These are phyloP conservation scores for Lizonia empirigonia DNA, from an alignment of 2,329 filamentous ascomycete genomes.

Conservation along the genomic window DNA sequence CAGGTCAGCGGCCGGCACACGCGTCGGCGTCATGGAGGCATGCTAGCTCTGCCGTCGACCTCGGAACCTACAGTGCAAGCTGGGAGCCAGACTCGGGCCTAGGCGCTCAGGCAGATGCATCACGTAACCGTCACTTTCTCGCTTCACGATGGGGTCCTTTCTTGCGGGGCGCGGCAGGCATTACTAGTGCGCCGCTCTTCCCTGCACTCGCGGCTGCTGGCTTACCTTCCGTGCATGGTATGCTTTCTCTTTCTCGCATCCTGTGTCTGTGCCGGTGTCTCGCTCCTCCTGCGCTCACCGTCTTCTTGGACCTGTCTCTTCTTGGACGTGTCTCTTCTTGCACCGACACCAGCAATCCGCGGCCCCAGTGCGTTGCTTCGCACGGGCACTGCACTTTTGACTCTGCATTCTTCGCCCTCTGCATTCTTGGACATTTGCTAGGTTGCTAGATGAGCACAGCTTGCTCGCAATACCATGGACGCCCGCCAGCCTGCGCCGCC, in stretches of 20 bases:
- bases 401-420: conserved; percentile 5
- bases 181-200: conserved; percentile 1
- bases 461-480: conserved; percentile 39
- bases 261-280: conserved; percentile 10
- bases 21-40: conserved; percentile 6
- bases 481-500: conserved; percentile 47
- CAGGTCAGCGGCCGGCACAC: neutral
- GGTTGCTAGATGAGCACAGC: conserved; percentile 21
- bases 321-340: conserved; percentile 7
- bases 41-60: neutral
- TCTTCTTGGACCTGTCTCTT: conserved; percentile 22
- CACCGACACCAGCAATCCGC: neutral
- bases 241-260: conserved; percentile 11
- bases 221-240: conserved; percentile 13
- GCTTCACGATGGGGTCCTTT: conserved; percentile 1
- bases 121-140: conserved; percentile 13
- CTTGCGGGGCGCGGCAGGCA: conserved; percentile 17
- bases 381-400: neutral
- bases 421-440: conserved; percentile 1
- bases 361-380: neutral
- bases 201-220: conserved; percentile 13
- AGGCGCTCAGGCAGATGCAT: conserved; percentile 6
- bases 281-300: conserved; percentile 20
- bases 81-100: too few relatives aligned
- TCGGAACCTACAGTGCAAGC: too few relatives aligned